A percentile compares a stretch with the other conserved stretches of the same genome.
Evolutionary conservation across 768 basidiomycete species (phyloP).

Genomic region (Lentinula sp.): DNA sequence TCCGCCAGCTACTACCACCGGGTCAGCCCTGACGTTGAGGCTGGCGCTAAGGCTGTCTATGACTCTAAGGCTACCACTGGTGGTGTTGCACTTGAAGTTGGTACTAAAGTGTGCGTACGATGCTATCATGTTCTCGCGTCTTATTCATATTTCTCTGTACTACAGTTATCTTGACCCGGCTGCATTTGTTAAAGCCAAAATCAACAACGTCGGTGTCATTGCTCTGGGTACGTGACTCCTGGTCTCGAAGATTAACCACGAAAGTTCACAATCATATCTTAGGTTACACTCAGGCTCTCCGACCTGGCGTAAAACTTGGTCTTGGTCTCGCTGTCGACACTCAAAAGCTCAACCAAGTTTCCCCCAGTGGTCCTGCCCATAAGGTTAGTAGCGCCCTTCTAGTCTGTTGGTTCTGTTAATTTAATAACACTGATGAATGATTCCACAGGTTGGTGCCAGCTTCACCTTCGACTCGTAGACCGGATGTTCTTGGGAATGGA

Average conservation of each 20-base stretch:
- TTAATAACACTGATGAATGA: neutral
- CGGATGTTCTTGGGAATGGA: conserved; percentile 13
- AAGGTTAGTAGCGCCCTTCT: conserved; percentile 39
- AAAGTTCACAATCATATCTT: conserved; percentile 9
- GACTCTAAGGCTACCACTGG: conserved; percentile 87
- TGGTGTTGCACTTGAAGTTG: conserved; percentile 89
- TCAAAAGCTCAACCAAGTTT: conserved; percentile 75
- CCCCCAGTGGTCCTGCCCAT: conserved; percentile 64
- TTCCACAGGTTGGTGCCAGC: conserved; percentile 59
- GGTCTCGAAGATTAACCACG: neutral
- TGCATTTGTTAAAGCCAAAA: conserved; percentile 96
- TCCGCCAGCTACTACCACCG: conserved; percentile 98
- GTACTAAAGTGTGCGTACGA: conserved; percentile 79
- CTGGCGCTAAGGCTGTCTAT: conserved; percentile 94
- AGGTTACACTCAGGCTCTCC: conserved; percentile 91
- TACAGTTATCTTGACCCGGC: conserved; percentile 75
- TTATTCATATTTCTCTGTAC: neutral
- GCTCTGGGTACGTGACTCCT: conserved; percentile 53
- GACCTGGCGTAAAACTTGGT: conserved; percentile 86
- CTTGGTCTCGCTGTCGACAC: conserved; percentile 97
- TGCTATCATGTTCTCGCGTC: neutral
- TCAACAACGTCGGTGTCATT: conserved; percentile 93
- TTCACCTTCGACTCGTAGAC: conserved; percentile 68
- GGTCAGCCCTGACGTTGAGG: conserved; percentile 86
- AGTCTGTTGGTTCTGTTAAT: neutral